Percentiles rank a stretch among this genome's conserved stretches.
These are phyloP conservation scores for Microdochium paspali DNA, from an alignment of 2,329 filamentous ascomycete genomes.

Conservation along the genomic window DNA sequence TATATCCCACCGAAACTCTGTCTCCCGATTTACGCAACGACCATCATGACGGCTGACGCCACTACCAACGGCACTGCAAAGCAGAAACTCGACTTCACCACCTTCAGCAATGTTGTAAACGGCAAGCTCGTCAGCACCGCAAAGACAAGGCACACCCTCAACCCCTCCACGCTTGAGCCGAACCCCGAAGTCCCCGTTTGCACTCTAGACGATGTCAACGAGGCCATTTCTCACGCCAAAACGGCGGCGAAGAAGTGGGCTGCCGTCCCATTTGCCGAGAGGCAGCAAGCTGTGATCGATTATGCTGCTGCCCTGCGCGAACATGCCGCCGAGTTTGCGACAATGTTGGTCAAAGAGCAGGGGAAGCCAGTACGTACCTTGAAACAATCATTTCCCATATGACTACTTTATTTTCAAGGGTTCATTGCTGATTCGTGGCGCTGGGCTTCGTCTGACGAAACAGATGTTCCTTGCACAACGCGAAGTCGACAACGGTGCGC, in stretches of 20 bases:
- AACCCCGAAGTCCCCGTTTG: constrained; percentile 26
- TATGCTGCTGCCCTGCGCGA: constrained; percentile 16
- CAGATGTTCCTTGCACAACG: constrained; percentile 4
- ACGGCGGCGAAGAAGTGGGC: constrained; percentile 27
- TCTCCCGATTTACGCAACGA: too few relatives aligned
- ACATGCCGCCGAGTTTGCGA: constrained; percentile 9
- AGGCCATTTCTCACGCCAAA: constrained; percentile 24
- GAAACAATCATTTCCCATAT: too few relatives aligned
- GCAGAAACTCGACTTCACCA: neutral
- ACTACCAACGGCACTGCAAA: neutral
- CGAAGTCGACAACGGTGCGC: constrained; percentile 14
- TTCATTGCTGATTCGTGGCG: too few relatives aligned
- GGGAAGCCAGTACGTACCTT: constrained; percentile 21
- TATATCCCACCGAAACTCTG: too few relatives aligned
- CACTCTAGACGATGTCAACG: constrained; percentile 25
- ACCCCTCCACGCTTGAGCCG: constrained; percentile 22
- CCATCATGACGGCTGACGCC: neutral
- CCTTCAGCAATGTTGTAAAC: constrained; percentile 16
- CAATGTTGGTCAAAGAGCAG: constrained; percentile 15
- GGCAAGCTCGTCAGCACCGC: constrained; percentile 7
- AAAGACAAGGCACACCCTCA: constrained; percentile 9
- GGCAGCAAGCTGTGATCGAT: constrained; percentile 9
- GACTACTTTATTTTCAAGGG: too few relatives aligned
- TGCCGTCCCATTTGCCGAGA: constrained; percentile 11
- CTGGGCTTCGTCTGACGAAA: too few relatives aligned